Conservation (phyloP, 306 rosid genomes). For the Canavalia ensiformis region DNA sequence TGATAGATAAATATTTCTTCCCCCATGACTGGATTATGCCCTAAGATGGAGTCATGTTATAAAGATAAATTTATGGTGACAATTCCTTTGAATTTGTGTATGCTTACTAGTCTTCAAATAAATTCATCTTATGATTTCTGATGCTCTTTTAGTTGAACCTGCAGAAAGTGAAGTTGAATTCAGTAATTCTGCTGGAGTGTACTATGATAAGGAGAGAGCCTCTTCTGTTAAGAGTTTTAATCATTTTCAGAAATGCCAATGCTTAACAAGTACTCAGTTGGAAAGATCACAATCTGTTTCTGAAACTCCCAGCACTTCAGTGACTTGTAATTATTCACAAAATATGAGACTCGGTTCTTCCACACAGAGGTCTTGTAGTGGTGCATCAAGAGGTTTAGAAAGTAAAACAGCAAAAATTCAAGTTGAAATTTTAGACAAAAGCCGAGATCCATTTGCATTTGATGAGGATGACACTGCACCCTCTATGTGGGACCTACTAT, state of each 20-base stretch:
- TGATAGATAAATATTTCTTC: too few relatives aligned
- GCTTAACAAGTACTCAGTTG: slow-evolving; percentile 49
- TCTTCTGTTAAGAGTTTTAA: slow-evolving; percentile 61
- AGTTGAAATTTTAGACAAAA: slow-evolving; percentile 61
- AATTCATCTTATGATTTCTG: slow-evolving; percentile 38
- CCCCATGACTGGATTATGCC: too few relatives aligned
- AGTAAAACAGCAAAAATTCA: slow-evolving; percentile 48
- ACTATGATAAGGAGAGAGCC: slow-evolving; percentile 45
- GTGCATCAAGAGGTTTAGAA: slow-evolving; percentile 60
- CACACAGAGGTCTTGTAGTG: slow-evolving; percentile 65
- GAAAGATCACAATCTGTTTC: slow-evolving; percentile 61
- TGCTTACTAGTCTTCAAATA: slow-evolving; percentile 30
- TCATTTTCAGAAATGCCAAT: slow-evolving; percentile 52
- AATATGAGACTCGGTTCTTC: slow-evolving; percentile 74
- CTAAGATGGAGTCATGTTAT: too few relatives aligned
- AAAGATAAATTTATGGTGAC: not conserved
- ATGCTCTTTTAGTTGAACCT: slow-evolving; percentile 46
- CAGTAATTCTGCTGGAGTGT: slow-evolving; percentile 54
- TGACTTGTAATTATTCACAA: slow-evolving; percentile 59
- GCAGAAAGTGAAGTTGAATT: slow-evolving; percentile 56
- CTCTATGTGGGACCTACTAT: slow-evolving; percentile 90
- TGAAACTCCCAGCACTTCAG: slow-evolving; percentile 80
- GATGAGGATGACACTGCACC: slow-evolving; percentile 87
- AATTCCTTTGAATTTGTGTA: slow-evolving; percentile 26
- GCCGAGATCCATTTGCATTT: slow-evolving; percentile 94